Conservation (phyloP, 1,139 yeast species). For the Zygoascus hellenicus region DNA sequence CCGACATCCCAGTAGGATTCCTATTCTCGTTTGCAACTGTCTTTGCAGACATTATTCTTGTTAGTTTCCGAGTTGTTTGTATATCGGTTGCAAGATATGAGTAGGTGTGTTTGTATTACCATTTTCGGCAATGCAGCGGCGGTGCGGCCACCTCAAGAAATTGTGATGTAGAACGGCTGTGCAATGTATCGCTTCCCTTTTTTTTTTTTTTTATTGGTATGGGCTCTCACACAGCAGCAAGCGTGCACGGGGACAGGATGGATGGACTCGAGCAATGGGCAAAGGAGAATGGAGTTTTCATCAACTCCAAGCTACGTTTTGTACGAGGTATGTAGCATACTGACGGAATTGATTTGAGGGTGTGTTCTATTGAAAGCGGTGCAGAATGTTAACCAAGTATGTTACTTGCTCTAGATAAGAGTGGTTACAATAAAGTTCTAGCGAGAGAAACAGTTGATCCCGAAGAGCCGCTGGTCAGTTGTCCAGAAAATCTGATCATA, state of each 20-base stretch:
- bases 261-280: constrained; percentile 16
- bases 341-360: no score
- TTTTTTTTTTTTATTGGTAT: not conserved
- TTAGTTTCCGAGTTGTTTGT: not conserved
- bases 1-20: constrained; percentile 7
- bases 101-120: constrained; percentile 12
- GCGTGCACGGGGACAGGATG: constrained; percentile 1
- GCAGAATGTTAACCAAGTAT: not conserved
- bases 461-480: constrained; percentile 21
- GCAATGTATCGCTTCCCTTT: not conserved
- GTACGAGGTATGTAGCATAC: constrained; percentile 7
- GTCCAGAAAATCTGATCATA: constrained; percentile 24
- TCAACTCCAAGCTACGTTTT: constrained; percentile 12
- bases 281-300: constrained; percentile 11
- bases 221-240: not conserved
- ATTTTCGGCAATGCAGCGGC: constrained; percentile 1
- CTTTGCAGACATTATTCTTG: constrained; percentile 6
- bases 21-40: constrained; percentile 10
- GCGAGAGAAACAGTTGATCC: constrained; percentile 20
- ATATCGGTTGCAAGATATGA: not conserved
- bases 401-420: not conserved
- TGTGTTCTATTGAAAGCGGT: not conserved
- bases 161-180: not conserved
- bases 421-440: constrained; percentile 15
- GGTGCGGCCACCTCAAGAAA: not conserved